Conservation (phyloP, 2,329 filamentous ascomycete species). For the Nigrograna mackinnonii region DNA sequence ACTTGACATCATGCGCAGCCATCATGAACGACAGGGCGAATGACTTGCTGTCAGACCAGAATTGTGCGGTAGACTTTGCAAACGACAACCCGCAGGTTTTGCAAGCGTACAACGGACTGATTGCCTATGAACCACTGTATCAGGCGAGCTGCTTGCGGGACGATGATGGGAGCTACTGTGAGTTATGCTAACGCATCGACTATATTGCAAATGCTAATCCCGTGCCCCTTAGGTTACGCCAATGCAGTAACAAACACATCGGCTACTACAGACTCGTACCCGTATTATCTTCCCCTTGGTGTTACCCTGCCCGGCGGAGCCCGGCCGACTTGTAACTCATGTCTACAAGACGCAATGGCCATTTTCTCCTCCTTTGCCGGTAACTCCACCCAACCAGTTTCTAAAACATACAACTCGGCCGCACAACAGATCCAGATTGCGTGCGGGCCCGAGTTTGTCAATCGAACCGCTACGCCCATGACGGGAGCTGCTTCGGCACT, state of each 20-base stretch:
- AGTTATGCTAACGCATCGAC: slow-evolving; percentile 26
- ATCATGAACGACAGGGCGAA: slow-evolving; percentile 68
- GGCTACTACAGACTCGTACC: slow-evolving; percentile 69
- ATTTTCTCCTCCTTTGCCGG: slow-evolving; percentile 73
- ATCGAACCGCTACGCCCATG: slow-evolving; percentile 50
- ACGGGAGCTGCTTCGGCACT: slow-evolving; percentile 26
- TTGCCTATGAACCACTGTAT: slow-evolving; percentile 78
- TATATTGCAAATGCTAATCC: slow-evolving; percentile 9
- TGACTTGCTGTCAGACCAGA: slow-evolving; percentile 63
- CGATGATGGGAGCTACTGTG: slow-evolving; percentile 68
- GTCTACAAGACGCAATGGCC: slow-evolving; percentile 79
- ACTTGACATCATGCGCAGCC: slow-evolving; percentile 66
- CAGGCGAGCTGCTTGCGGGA: slow-evolving; percentile 78
- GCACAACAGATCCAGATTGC: slow-evolving; percentile 72
- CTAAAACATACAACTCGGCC: slow-evolving; percentile 69
- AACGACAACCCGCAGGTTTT: slow-evolving; percentile 70
- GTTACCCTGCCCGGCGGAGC: slow-evolving; percentile 67
- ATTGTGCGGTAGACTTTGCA: slow-evolving; percentile 74
- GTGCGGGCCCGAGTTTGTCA: slow-evolving; percentile 61
- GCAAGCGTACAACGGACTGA: slow-evolving; percentile 75
- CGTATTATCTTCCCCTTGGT: slow-evolving; percentile 87
- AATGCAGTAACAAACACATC: slow-evolving; percentile 78
- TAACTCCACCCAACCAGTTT: slow-evolving; percentile 68
- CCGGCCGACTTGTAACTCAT: slow-evolving; percentile 74
- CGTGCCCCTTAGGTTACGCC: slow-evolving; percentile 61